Conservation (phyloP, 805 yeast species). For the Candida adriatica region DNA sequence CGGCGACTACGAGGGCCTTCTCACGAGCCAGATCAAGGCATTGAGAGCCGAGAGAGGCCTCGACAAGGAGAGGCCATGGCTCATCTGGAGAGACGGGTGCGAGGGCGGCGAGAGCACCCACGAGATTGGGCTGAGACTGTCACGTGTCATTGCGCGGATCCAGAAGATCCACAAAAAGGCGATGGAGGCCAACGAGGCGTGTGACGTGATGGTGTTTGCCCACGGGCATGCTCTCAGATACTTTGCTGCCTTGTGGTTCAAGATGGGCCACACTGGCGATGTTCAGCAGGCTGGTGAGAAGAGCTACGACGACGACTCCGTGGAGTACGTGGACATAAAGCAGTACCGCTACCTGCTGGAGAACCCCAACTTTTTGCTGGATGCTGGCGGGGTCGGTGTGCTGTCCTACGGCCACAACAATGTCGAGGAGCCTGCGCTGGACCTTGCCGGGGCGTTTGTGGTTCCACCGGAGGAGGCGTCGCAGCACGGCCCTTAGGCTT, state of each 20-base stretch:
- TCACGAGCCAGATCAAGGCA: slow-evolving; percentile 58
- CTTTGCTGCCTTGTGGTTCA: slow-evolving; percentile 84
- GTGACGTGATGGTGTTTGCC: slow-evolving; percentile 79
- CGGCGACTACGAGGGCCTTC: slow-evolving; percentile 89
- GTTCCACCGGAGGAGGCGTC: slow-evolving; percentile 59
- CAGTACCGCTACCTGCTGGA: slow-evolving; percentile 30
- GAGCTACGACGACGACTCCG: slow-evolving; percentile 21
- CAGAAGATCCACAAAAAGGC: slow-evolving; percentile 52
- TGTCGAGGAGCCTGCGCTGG: slow-evolving; percentile 81
- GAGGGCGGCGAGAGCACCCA: slow-evolving; percentile 75
- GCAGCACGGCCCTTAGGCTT: slow-evolving; percentile 8
- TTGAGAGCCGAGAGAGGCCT: slow-evolving; percentile 56
- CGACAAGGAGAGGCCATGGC: slow-evolving; percentile 49
- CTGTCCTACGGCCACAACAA: slow-evolving; percentile 82
- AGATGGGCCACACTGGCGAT: slow-evolving; percentile 24
- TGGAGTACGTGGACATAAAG: slow-evolving; percentile 27
- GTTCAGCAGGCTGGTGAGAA: slow-evolving; percentile 14
- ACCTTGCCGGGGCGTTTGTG: slow-evolving; percentile 74
- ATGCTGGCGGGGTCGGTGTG: slow-evolving; percentile 95
- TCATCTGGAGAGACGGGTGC: slow-evolving; percentile 89
- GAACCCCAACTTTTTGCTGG: slow-evolving; percentile 79
- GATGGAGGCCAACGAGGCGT: slow-evolving; percentile 40
- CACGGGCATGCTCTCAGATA: slow-evolving; percentile 93
- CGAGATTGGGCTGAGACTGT: slow-evolving; percentile 67
- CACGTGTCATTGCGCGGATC: slow-evolving; percentile 59